phyloP scores from a whole-genome alignment of 192 early-diverging fungal genomes.

The Chytriomyces hyalinus region DNA sequence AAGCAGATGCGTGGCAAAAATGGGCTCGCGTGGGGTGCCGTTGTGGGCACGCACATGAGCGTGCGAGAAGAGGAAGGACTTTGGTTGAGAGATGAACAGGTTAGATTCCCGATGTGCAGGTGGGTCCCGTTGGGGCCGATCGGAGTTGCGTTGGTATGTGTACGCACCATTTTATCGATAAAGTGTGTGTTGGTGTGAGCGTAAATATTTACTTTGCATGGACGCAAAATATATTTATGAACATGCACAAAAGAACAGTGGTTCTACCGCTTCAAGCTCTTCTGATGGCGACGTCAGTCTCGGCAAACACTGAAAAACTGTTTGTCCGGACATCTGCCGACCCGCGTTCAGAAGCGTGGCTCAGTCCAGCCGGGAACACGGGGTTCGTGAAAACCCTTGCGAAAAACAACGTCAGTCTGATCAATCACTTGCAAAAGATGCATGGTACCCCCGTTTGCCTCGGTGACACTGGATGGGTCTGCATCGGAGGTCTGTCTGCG shows the following conservation, averaged over 20 bases:
- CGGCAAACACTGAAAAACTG: constrained; percentile 31
- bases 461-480: constrained; percentile 1
- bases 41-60: background rate
- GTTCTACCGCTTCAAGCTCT: background rate
- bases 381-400: background rate
- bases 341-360: background rate
- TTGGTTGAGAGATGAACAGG: background rate
- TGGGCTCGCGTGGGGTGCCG: background rate
- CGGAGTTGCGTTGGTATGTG: no score
- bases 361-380: background rate
- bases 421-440: constrained; percentile 7
- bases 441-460: constrained; percentile 11
- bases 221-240: no score
- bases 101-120: no score
- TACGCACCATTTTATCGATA: no score
- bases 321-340: background rate
- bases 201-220: no score
- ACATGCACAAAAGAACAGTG: background rate
- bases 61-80: constrained; percentile 32
- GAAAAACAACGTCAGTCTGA: background rate
- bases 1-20: constrained; percentile 9
- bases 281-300: background rate
- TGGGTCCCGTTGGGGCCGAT: no score
- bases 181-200: no score
- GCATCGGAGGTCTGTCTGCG: constrained; percentile 22